These are phyloP conservation scores for Draba incana DNA, from an alignment of 345 rosid genomes.

Conservation along the genomic window DNA sequence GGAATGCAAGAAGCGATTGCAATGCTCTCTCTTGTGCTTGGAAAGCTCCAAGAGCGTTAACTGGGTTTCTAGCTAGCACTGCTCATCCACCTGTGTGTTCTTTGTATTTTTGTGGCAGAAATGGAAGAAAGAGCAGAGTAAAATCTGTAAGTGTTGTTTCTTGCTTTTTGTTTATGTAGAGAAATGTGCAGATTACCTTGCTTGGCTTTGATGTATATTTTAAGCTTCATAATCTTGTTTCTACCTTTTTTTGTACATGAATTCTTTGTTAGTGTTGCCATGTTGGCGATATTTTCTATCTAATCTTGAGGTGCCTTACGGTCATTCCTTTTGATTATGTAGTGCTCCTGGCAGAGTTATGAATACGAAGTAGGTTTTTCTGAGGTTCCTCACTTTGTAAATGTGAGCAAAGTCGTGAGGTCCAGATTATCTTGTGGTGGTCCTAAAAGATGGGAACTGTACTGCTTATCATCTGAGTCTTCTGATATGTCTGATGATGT, in stretches of 20 bases:
- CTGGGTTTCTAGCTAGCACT: conserved; percentile 87
- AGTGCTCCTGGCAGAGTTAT: conserved; percentile 50
- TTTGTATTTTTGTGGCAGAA: conserved; percentile 42
- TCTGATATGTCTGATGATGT: conserved; percentile 48
- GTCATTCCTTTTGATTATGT: conserved; percentile 31
- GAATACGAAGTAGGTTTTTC: conserved; percentile 50
- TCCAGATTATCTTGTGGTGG: conserved; percentile 49
- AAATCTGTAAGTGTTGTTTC: conserved; percentile 53
- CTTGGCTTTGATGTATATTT: conserved; percentile 11
- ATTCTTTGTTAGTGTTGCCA: conserved; percentile 2
- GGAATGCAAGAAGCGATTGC: conserved; percentile 67
- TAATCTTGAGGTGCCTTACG: conserved; percentile 20
- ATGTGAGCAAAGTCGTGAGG: conserved; percentile 49
- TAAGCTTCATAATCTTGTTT: conserved; percentile 11
- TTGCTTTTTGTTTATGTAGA: conserved; percentile 12
- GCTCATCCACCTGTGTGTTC: conserved; percentile 62
- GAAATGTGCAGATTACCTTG: neutral
- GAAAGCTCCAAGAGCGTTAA: conserved; percentile 87
- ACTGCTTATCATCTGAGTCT: conserved; percentile 54
- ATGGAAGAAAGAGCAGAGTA: conserved; percentile 51
- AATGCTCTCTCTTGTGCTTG: conserved; percentile 80
- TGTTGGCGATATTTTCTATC: conserved; percentile 20
- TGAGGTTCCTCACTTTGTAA: conserved; percentile 45
- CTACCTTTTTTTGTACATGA: neutral
- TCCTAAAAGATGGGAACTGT: conserved; percentile 58